These are phyloP conservation scores for Rhizoclosmatium globosum DNA, from an alignment of 192 early-diverging fungal species.

Conservation along the genomic window DNA sequence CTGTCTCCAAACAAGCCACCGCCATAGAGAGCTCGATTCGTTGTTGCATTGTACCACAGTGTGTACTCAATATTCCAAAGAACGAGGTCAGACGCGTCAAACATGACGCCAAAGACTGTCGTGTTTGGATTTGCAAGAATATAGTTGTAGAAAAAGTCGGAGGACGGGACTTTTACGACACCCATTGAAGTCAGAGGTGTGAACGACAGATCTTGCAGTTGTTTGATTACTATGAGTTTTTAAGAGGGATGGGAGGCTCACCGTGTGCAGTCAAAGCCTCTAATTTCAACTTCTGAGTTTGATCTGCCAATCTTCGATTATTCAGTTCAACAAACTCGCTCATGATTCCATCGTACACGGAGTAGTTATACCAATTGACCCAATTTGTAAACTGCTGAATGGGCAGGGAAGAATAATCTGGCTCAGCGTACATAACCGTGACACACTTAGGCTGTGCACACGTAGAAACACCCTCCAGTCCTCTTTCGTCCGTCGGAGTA, in stretches of 20 bases:
- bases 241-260: no score
- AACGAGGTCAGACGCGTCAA: slow-evolving; percentile 42
- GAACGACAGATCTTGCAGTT: slow-evolving; percentile 23
- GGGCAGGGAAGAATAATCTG: neutral
- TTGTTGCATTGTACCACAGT: slow-evolving; percentile 73
- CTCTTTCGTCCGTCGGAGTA: neutral
- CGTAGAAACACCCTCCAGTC: neutral
- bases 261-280: no score
- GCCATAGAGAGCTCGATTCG: slow-evolving; percentile 42
- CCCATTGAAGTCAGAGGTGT: slow-evolving; percentile 48
- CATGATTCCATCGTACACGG: neutral
- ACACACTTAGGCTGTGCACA: neutral
- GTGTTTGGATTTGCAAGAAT: slow-evolving; percentile 64
- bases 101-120: slow-evolving; percentile 59
- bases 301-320: neutral
- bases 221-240: neutral
- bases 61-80: slow-evolving; percentile 67
- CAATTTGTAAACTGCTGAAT: neutral
- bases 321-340: neutral
- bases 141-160: slow-evolving; percentile 69
- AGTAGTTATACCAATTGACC: neutral
- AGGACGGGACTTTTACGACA: slow-evolving; percentile 57
- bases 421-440: slow-evolving; percentile 3
- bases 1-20: slow-evolving; percentile 64
- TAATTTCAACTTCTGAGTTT: neutral